Evolutionary conservation across 352 stramenopile species (phyloP).

Genomic region (Ophiocytium majus): DNA sequence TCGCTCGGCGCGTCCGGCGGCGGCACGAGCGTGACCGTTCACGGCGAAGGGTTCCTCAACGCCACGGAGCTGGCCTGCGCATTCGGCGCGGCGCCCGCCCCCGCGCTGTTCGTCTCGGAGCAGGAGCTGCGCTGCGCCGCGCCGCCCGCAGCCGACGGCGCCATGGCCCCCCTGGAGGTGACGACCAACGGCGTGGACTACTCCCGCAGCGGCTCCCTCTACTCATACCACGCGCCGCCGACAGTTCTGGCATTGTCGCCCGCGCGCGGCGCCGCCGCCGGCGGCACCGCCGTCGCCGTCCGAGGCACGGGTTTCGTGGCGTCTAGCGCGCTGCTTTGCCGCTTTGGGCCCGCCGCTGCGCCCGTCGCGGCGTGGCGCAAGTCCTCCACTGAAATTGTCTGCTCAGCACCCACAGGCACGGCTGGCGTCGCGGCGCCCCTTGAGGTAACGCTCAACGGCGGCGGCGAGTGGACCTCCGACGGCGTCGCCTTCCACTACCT

Average conservation of each 20-base stretch:
- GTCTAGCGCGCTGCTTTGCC: slow-evolving; percentile 31
- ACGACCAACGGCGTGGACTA: background rate
- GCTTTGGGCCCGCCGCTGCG: slow-evolving; percentile 28
- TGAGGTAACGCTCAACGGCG: slow-evolving; percentile 31
- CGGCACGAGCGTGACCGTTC: slow-evolving; percentile 60
- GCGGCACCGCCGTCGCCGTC: slow-evolving; percentile 61
- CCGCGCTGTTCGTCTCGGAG: slow-evolving; percentile 44
- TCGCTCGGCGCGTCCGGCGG: slow-evolving; percentile 55
- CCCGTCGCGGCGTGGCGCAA: background rate
- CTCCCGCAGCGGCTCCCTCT: background rate
- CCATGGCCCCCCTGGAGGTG: background rate
- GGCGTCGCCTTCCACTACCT: slow-evolving; percentile 24
- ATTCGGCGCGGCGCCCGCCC: slow-evolving; percentile 39
- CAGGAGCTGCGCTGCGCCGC: slow-evolving; percentile 40
- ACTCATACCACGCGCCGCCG: background rate
- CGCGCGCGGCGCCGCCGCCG: slow-evolving; percentile 59
- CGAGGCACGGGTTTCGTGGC: slow-evolving; percentile 59
- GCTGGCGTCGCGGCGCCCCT: background rate
- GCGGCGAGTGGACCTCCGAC: background rate
- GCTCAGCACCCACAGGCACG: too few relatives aligned
- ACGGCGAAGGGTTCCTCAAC: slow-evolving; percentile 64
- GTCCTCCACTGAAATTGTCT: too few relatives aligned
- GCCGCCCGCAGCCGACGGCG: background rate
- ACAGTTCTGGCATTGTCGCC: slow-evolving; percentile 48
- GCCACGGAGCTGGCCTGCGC: slow-evolving; percentile 51